A percentile compares a stretch with the other conserved stretches of the same genome.
These are phyloP conservation scores for Larix kaempferi DNA, from an alignment of 75 land plant genomes.

Conservation along the genomic window DNA sequence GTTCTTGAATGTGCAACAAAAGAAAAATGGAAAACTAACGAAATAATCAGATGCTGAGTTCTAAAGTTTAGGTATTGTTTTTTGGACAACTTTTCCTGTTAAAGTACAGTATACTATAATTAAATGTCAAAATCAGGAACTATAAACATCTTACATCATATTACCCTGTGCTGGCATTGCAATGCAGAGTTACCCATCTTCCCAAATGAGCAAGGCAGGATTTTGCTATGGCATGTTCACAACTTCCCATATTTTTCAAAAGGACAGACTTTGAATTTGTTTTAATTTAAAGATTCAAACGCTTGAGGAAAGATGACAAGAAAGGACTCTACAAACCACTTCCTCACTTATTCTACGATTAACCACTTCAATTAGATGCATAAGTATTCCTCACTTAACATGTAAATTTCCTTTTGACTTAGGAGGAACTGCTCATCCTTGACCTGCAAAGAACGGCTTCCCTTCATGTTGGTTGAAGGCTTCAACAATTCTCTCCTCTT, in stretches of 20 bases:
- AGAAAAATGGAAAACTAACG: neutral
- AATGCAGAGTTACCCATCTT: neutral
- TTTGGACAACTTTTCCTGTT: neutral
- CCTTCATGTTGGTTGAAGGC: too few species aligned
- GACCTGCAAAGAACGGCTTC: too few species aligned
- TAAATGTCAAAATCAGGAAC: slow-evolving; percentile 1
- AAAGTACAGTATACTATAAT: neutral
- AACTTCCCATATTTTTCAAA: neutral
- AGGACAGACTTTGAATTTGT: neutral
- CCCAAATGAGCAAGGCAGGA: neutral
- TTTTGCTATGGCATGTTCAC: slow-evolving; percentile 3
- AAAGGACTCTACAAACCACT: too few species aligned
- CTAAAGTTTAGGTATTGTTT: neutral
- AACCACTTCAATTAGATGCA: too few species aligned
- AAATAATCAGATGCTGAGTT: neutral
- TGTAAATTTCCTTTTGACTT: too few species aligned
- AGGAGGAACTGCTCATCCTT: too few species aligned
- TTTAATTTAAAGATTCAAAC: too few species aligned
- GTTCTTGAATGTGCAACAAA: neutral
- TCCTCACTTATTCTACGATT: too few species aligned
- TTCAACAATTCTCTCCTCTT: too few species aligned
- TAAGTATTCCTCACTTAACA: too few species aligned
- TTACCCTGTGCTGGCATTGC: neutral
- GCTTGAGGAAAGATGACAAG: too few species aligned
- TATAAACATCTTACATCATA: neutral